A percentile compares a stretch with the other conserved stretches of the same genome.
Evolutionary conservation across 257 asterid genomes (phyloP).

Genomic region (Nicotiana noctiflora): DNA sequence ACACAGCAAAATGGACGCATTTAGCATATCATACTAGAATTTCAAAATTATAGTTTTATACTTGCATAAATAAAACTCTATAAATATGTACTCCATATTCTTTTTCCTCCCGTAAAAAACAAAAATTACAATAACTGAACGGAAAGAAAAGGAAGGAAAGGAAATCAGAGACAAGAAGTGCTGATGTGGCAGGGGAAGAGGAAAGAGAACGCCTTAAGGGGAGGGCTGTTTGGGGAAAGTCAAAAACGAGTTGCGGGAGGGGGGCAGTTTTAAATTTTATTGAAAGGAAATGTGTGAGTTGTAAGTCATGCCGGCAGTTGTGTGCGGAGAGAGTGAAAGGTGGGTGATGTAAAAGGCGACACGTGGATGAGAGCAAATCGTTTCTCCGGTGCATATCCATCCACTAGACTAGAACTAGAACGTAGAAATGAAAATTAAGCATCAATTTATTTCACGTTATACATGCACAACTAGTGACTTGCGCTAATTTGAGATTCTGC

Average conservation of each 20-base stretch:
- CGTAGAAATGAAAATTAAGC: no score
- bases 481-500: no score
- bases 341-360: neutral
- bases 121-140: neutral
- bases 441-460: no score
- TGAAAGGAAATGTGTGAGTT: neutral
- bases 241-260: neutral
- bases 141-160: neutral
- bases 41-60: neutral
- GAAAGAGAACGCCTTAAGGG: neutral
- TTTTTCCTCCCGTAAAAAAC: neutral
- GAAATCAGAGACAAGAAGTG: neutral
- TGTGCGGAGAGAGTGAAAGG: slow-evolving; percentile 8
- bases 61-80: neutral
- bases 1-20: slow-evolving; percentile 58
- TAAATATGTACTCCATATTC: neutral
- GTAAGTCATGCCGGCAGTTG: slow-evolving; percentile 10
- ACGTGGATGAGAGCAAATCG: neutral
- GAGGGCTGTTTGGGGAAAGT: neutral
- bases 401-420: no score
- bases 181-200: neutral
- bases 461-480: no score
- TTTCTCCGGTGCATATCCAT: neutral
- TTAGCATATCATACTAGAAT: neutral
- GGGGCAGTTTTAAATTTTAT: neutral